These are phyloP conservation scores for Coniochaeta sp. DNA, from an alignment of 2,329 filamentous ascomycete genomes.

Conservation along the genomic window DNA sequence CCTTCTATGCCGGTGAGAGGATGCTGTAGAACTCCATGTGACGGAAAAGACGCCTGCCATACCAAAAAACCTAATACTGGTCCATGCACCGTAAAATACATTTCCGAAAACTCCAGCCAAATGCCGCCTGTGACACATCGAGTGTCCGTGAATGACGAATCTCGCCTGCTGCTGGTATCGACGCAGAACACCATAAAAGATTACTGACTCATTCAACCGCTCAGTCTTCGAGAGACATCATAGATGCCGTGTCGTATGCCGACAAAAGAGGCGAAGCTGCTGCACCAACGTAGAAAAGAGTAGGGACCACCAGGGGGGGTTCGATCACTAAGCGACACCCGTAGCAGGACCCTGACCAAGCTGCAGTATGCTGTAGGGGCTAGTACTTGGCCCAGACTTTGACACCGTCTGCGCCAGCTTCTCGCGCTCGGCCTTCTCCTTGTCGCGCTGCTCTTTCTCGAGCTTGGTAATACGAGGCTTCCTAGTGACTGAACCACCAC, in stretches of 20 bases:
- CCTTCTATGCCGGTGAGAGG: neutral
- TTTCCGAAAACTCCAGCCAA: neutral
- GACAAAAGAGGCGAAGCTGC: neutral
- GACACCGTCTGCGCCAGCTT: slow-evolving; percentile 30
- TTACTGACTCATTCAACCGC: neutral
- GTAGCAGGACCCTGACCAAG: neutral
- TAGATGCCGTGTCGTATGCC: neutral
- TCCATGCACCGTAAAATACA: neutral
- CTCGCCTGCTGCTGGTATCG: neutral
- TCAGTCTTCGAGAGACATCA: neutral
- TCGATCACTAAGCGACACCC: neutral
- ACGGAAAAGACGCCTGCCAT: neutral
- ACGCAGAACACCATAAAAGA: neutral
- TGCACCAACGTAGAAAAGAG: neutral
- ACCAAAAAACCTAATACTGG: neutral
- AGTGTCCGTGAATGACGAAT: neutral
- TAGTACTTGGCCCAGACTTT: slow-evolving; percentile 16
- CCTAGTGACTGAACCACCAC: slow-evolving; percentile 65
- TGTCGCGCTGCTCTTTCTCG: slow-evolving; percentile 72
- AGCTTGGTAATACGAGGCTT: slow-evolving; percentile 85
- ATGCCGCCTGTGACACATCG: neutral
- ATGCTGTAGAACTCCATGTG: neutral
- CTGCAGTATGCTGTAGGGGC: slow-evolving; percentile 1
- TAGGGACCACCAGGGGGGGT: neutral
- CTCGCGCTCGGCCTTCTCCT: slow-evolving; percentile 72